phyloP scores from a whole-genome alignment of 257 asterid species.

The Penstemon newberryi region DNA sequence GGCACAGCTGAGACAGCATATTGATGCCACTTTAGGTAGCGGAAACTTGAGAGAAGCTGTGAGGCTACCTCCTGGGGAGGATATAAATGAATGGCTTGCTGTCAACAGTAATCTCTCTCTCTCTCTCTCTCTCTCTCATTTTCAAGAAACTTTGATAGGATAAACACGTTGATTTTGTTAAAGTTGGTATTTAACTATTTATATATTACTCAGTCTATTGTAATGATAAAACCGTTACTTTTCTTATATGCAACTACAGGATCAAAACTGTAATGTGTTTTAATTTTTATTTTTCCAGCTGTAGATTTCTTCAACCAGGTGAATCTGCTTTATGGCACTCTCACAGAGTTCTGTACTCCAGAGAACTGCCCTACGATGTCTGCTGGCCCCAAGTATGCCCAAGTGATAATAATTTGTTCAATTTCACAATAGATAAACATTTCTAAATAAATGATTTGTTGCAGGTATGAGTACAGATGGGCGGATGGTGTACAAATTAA shows the following conservation, averaged over 20 bases:
- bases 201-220: too few species aligned
- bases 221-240: too few species aligned
- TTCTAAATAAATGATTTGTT: not conserved
- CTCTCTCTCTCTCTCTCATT: constrained; percentile 18
- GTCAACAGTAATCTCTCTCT: constrained; percentile 66
- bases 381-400: constrained; percentile 90
- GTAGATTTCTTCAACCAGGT: constrained; percentile 97
- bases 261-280: constrained; percentile 36
- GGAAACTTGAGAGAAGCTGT: constrained; percentile 96
- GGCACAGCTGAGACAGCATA: constrained; percentile 84
- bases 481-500: constrained; percentile 89
- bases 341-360: constrained; percentile 89
- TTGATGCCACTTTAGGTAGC: constrained; percentile 91
- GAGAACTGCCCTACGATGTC: constrained; percentile 95
- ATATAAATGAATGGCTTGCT: constrained; percentile 91
- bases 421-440: too few species aligned
- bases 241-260: not conserved
- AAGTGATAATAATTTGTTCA: constrained; percentile 10
- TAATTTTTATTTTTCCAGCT: constrained; percentile 57
- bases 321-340: constrained; percentile 91
- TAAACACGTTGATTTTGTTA: not conserved
- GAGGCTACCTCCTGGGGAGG: constrained; percentile 94
- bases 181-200: too few species aligned
- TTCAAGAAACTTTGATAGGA: too few species aligned
- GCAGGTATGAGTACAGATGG: constrained; percentile 91